Percentiles rank a stretch among this genome's conserved stretches.
Conservation (phyloP, 2,329 filamentous ascomycete genomes). For the Amesomyces nigricolor region DNA sequence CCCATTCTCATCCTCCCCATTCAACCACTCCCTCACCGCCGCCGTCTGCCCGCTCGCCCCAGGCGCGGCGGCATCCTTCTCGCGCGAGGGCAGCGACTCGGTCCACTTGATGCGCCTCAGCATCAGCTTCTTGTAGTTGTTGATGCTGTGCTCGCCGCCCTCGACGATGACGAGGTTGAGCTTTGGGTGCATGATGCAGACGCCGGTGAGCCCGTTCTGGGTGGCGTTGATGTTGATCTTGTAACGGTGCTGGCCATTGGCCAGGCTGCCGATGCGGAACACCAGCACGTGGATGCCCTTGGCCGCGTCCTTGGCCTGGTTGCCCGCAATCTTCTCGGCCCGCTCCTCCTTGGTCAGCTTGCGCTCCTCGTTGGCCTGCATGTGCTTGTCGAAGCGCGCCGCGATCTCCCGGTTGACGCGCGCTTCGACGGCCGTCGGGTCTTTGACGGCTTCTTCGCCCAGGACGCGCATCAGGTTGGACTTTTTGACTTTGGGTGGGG, state of each 20-base stretch:
- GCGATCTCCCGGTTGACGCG: slow-evolving; percentile 90
- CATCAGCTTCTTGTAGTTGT: slow-evolving; percentile 88
- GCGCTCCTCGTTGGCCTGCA: slow-evolving; percentile 72
- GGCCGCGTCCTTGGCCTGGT: slow-evolving; percentile 82
- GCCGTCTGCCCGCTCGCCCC: slow-evolving; percentile 44
- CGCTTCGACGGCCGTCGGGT: slow-evolving; percentile 94
- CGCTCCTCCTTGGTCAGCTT: slow-evolving; percentile 85
- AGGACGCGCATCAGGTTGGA: slow-evolving; percentile 96
- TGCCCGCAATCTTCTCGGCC: slow-evolving; percentile 72
- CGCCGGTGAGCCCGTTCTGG: slow-evolving; percentile 76
- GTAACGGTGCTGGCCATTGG: slow-evolving; percentile 88
- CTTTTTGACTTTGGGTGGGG: slow-evolving; percentile 94
- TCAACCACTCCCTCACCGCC: slow-evolving; percentile 64
- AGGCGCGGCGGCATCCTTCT: slow-evolving; percentile 38
- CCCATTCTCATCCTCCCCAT: slow-evolving; percentile 71
- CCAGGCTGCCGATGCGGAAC: slow-evolving; percentile 83
- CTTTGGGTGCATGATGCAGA: slow-evolving; percentile 86
- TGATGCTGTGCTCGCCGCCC: slow-evolving; percentile 76
- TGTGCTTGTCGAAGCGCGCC: slow-evolving; percentile 74
- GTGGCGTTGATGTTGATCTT: slow-evolving; percentile 91
- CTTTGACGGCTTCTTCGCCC: slow-evolving; percentile 85
- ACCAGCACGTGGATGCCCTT: slow-evolving; percentile 83
- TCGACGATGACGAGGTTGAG: slow-evolving; percentile 89
- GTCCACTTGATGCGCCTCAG: slow-evolving; percentile 91
- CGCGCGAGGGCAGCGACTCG: slow-evolving; percentile 69